phyloP scores from a whole-genome alignment of 176 grass and related monocot genomes.

The Pontederia crassipes region DNA sequence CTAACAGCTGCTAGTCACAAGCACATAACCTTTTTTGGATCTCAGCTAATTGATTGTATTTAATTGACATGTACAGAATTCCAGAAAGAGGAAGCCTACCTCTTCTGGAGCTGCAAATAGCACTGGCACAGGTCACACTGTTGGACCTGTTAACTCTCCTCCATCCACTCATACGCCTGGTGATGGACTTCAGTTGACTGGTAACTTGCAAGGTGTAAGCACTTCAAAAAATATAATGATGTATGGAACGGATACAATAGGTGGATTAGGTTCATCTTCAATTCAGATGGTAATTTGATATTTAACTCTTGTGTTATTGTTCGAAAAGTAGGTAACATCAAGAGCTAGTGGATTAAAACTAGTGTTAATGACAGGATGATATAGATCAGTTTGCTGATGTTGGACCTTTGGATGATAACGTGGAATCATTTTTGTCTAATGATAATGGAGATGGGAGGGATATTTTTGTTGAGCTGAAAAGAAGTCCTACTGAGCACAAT shows the following conservation, averaged over 20 bases:
- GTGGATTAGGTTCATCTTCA: slow-evolving; percentile 65
- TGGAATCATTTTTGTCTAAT: slow-evolving; percentile 93
- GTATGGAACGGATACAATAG: slow-evolving; percentile 47
- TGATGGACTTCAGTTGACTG: slow-evolving; percentile 42
- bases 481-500: slow-evolving; percentile 58
- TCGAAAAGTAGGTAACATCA: slow-evolving; percentile 7
- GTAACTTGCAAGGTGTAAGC: slow-evolving; percentile 47
- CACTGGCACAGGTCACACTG: slow-evolving; percentile 84
- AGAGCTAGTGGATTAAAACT: slow-evolving; percentile 7
- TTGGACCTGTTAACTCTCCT: slow-evolving; percentile 65
- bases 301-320: slow-evolving; percentile 17
- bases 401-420: slow-evolving; percentile 93
- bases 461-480: slow-evolving; percentile 84
- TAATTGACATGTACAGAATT: slow-evolving; percentile 37
- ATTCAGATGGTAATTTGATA: slow-evolving; percentile 69
- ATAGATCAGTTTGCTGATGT: slow-evolving; percentile 86
- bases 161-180: slow-evolving; percentile 83
- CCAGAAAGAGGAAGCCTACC: slow-evolving; percentile 84
- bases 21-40: background rate
- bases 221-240: slow-evolving; percentile 66
- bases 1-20: slow-evolving; percentile 2
- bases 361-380: slow-evolving; percentile 56
- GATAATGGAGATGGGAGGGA: slow-evolving; percentile 77
- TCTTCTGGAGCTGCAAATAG: slow-evolving; percentile 94
- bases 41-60: background rate